These are phyloP conservation scores for Hippophae tibetana DNA, from an alignment of 306 rosid genomes.

Conservation along the genomic window DNA sequence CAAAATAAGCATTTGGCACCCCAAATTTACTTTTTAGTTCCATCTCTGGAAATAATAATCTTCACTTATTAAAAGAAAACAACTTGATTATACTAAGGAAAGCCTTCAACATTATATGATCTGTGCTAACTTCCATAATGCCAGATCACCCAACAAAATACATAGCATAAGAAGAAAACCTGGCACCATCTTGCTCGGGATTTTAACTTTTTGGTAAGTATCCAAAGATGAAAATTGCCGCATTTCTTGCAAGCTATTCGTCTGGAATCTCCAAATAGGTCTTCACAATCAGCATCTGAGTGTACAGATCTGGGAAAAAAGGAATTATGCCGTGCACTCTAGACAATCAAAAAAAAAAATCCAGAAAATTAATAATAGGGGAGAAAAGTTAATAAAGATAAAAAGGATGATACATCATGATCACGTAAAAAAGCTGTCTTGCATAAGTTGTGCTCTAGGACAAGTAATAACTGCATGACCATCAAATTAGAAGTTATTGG, in stretches of 20 bases:
- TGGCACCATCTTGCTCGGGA: slow-evolving; percentile 97
- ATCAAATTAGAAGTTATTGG: too few species aligned
- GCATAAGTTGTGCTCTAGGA: too few species aligned
- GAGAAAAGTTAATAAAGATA: too few species aligned
- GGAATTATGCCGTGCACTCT: slow-evolving; percentile 69
- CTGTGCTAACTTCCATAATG: slow-evolving; percentile 6
- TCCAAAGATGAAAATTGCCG: slow-evolving; percentile 70
- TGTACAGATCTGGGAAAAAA: slow-evolving; percentile 55
- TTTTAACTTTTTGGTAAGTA: slow-evolving; percentile 69
- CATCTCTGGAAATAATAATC: slow-evolving; percentile 1
- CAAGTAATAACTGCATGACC: too few species aligned
- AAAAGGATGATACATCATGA: too few species aligned
- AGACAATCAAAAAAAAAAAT: slow-evolving; percentile 25
- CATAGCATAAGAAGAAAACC: slow-evolving; percentile 32
- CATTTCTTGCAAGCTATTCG: slow-evolving; percentile 84
- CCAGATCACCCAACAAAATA: slow-evolving; percentile 15
- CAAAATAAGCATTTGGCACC: too few species aligned
- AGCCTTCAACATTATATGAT: too few species aligned
- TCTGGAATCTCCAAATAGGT: slow-evolving; percentile 67
- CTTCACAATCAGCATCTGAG: slow-evolving; percentile 63
- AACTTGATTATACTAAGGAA: not conserved
- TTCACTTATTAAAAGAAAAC: slow-evolving; percentile 5
- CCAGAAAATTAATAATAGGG: too few species aligned
- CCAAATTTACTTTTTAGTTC: too few species aligned
- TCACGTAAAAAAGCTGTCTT: too few species aligned